Evolutionary conservation across 1,284 basidiomycete genomes (phyloP).

Genomic region (Sanguinoderma infundibulare): DNA sequence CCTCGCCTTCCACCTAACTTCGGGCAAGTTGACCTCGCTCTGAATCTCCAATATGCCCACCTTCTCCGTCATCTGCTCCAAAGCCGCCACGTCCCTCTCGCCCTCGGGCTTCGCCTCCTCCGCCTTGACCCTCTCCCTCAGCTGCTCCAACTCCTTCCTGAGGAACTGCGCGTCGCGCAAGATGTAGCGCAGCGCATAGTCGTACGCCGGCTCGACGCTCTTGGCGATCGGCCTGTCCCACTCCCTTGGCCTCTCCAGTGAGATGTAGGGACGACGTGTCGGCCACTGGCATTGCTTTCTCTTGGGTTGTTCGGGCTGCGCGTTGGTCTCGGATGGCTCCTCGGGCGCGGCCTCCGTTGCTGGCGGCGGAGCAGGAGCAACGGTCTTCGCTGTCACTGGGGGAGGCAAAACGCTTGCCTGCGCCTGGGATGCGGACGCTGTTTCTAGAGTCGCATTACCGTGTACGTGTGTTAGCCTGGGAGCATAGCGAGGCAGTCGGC

Average conservation of each 20-base stretch:
- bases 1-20: conserved; percentile 74
- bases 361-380: conserved; percentile 4
- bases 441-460: conserved; percentile 35
- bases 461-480: conserved; percentile 28
- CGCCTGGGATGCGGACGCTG: conserved; percentile 17
- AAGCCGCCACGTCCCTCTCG: conserved; percentile 41
- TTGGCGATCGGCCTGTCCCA: conserved; percentile 71
- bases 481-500: conserved; percentile 30
- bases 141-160: conserved; percentile 48
- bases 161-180: conserved; percentile 49
- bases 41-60: conserved; percentile 48
- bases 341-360: conserved; percentile 10
- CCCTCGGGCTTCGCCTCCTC: conserved; percentile 28
- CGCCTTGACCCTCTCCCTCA: conserved; percentile 39
- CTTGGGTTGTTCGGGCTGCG: conserved; percentile 11
- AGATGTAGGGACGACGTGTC: conserved; percentile 50
- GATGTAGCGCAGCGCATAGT: conserved; percentile 78
- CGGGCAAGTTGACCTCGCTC: conserved; percentile 76
- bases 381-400: conserved; percentile 20
- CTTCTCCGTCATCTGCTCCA: conserved; percentile 42
- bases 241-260: conserved; percentile 52
- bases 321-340: neutral
- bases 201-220: conserved; percentile 81
- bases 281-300: conserved; percentile 25
- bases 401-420: conserved; percentile 22